Base-by-base conservation (phyloP, 1,139 yeast genomes). In the Scheffersomyces illinoinensis region DNA sequence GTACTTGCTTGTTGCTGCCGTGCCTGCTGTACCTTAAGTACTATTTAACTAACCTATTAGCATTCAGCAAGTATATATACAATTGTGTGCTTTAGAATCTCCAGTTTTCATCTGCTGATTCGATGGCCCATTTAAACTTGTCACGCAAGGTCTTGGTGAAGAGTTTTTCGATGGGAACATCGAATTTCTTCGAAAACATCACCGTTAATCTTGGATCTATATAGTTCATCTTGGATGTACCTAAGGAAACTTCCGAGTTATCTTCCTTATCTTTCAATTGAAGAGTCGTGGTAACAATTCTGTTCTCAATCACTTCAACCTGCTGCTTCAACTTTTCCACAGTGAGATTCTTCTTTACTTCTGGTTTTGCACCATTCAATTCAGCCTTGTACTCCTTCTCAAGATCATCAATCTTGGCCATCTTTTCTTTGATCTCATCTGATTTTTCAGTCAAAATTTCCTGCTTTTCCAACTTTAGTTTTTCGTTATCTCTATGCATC, bases 101-200 rank as follows among this genome's bases (percentile, higher is more conserved):
- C 99, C 99, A 93, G 68, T 91, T 78, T 64, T 86, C 92, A 71
- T 90, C 98, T 5, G 88, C 93, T 56, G 95, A 88, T 72, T 93
- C 96, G 58, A 93, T 89, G 26, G 99, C 98, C 99, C 99, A 93
- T 57, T 86, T 88, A 76, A 93, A 93, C 78, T 93, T 93, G 53
- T 93, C 98, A 63, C 98, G 81, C 64, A 93, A 79, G 0, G 98
- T 90, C 75, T 92, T 93, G 24, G 98, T 90, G 67, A 95, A 93
- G 57, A 95, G 82, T 75, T 91, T 93, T 73, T 93, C 98, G 61
- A 95, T 89, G 14, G 98, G 98, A 26, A 95, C 98, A 59, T 86
- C 82, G 70, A 80, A 92, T 74, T 88, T 91, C 74, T 93, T 93
- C 55, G 97, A 85, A 74, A 93, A 95, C 83, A 91, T 88, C 54